These are phyloP conservation scores for Tetrahymena elliotti DNA, from an alignment of 73 alveolate genomes.

Conservation along the genomic window DNA sequence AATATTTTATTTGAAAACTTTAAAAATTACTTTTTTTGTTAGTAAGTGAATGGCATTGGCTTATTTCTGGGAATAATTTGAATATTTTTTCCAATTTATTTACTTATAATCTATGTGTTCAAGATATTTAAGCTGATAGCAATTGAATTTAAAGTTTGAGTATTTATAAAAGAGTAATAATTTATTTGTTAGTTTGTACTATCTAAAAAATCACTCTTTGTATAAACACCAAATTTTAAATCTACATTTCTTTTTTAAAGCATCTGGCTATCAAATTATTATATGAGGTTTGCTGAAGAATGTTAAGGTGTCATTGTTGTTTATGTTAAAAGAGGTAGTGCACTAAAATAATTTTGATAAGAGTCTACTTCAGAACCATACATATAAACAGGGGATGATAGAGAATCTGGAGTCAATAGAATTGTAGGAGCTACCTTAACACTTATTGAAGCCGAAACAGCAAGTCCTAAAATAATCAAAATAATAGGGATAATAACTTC, in stretches of 20 bases:
- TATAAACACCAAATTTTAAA: not conserved
- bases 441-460: slow-evolving; percentile 9
- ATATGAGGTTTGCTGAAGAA: not conserved
- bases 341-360: not conserved
- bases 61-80: not conserved
- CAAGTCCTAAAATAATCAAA: slow-evolving; percentile 56
- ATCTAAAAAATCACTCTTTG: not conserved
- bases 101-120: not conserved
- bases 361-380: not conserved
- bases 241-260: not conserved
- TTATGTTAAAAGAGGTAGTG: not conserved
- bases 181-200: not conserved
- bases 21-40: not conserved
- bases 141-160: not conserved
- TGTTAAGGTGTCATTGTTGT: not conserved
- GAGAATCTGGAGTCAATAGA: not conserved
- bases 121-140: not conserved
- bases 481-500: slow-evolving; percentile 65
- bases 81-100: not conserved
- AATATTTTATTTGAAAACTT: not conserved
- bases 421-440: slow-evolving; percentile 6
- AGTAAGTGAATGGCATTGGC: not conserved
- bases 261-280: not conserved
- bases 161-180: not conserved
- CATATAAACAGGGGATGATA: not conserved